Base-by-base conservation (phyloP, 371 early-diverging fungal genomes). In the Ordospora pajunii region DNA sequence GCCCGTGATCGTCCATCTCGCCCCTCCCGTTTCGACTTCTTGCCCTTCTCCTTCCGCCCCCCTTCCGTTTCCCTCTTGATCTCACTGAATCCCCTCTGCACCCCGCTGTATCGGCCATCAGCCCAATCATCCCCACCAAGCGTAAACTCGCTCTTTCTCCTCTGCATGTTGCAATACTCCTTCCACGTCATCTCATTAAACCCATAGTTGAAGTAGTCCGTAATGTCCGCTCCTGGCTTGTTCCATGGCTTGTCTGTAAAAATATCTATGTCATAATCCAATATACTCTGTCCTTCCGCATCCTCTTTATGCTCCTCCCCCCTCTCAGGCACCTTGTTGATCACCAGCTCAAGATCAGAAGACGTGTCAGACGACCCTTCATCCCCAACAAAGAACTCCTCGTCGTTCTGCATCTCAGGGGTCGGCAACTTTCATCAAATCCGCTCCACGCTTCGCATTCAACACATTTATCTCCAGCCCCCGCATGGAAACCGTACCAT, bases 191-290 rank as follows among this genome's bases (percentile, higher is more conserved):
- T 83, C 82, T 96, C 95, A 75, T 91, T 92, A 82, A 96, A 96
- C 6, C 95, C 95, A 85, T 92, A 96, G 81, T 96, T 96, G 86
- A 96, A 96, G 84, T 94, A 96, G 82, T 96, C 97, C 2, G 94
- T 93, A 32, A 94, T 88, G 85, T 96, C 95, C 9, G 93, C 84
- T n/a, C 92, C 92, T n/a, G 95, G 94, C 75, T 92, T 92, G 54
- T 91, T 84, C 95, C 96, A 96, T 17, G 95, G 94, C 74, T 94
- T 94, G 73, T 96, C 95, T 70, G 92, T 91, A 40, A 90, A 84
- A 5, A 87, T 84, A 72, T 94, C 93, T 37, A 92, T 81, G 77
- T 94, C 93, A 17, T 92, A 88, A 51, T 93, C 92, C 68, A 87
- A 91, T 8, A 92, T 37, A 50, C 77, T 75, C 23, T 51, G 49